Evolutionary conservation across 495 filamentous ascomycete species (phyloP).

Genomic region (Hypoxylon rickii): DNA sequence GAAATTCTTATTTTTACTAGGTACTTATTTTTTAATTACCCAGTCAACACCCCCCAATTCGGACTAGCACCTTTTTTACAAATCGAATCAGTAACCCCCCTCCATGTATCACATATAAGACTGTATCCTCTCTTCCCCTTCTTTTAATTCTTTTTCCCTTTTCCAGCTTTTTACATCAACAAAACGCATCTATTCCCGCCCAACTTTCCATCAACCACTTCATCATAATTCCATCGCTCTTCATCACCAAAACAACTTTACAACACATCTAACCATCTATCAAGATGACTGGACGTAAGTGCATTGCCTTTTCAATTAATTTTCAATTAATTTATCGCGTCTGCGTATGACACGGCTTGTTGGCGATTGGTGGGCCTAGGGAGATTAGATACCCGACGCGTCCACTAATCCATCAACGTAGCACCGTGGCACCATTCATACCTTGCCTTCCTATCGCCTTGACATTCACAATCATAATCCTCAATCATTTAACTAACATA

Average conservation of each 20-base stretch:
- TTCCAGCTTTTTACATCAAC: constrained; percentile 36
- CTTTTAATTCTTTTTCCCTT: constrained; percentile 33
- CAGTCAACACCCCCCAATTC: constrained; percentile 27
- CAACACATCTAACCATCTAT: constrained; percentile 42
- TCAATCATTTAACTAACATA: constrained; percentile 33
- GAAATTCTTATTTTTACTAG: no score
- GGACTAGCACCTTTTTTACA: constrained; percentile 38
- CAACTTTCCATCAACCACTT: constrained; percentile 39
- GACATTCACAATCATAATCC: constrained; percentile 15
- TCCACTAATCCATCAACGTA: constrained; percentile 29
- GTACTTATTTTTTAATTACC: constrained; percentile 15
- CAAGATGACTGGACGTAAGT: constrained; percentile 98
- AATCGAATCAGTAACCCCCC: constrained; percentile 34
- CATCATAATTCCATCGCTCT: constrained; percentile 34
- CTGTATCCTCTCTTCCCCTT: constrained; percentile 28
- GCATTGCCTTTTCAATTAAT: constrained; percentile 23
- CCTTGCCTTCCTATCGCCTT: constrained; percentile 57
- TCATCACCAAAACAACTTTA: constrained; percentile 40
- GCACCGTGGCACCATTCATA: not conserved
- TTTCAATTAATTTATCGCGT: constrained; percentile 25
- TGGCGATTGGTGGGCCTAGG: constrained; percentile 36
- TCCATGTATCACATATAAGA: constrained; percentile 23
- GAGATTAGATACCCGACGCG: constrained; percentile 19
- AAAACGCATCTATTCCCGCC: constrained; percentile 34
- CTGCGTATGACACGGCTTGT: constrained; percentile 17